A percentile compares a stretch with the other conserved stretches of the same genome.
phyloP scores from a whole-genome alignment of 1,139 yeast genomes.

The Nakaseomyces kungkrabaensis region DNA sequence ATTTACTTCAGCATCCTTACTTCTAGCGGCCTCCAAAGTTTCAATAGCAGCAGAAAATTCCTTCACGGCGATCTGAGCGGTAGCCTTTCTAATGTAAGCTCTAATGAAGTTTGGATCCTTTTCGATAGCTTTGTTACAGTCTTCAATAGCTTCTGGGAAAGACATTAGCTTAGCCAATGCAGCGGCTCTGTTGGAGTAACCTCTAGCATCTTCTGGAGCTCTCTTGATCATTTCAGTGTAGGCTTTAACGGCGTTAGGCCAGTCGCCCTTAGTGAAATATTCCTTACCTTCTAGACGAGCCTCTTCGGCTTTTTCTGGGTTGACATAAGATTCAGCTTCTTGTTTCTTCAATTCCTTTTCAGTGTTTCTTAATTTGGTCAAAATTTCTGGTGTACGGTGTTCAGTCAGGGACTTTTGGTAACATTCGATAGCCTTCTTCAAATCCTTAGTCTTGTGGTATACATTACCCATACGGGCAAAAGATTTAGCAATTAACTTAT shows the following conservation, averaged over 20 bases:
- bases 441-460: constrained; percentile 66
- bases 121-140: constrained; percentile 82
- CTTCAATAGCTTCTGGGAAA: constrained; percentile 92
- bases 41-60: constrained; percentile 78
- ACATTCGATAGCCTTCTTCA: constrained; percentile 60
- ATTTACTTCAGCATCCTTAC: constrained; percentile 54
- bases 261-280: constrained; percentile 78
- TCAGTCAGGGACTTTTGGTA: constrained; percentile 93
- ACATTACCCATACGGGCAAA: constrained; percentile 84
- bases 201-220: constrained; percentile 93
- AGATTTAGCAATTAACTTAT: constrained; percentile 83
- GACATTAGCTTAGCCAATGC: constrained; percentile 90
- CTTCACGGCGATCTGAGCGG: constrained; percentile 83
- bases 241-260: constrained; percentile 94
- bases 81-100: constrained; percentile 96
- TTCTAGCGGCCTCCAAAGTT: constrained; percentile 70
- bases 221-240: constrained; percentile 94
- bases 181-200: constrained; percentile 97
- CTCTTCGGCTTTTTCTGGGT: constrained; percentile 89
- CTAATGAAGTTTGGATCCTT: constrained; percentile 83
- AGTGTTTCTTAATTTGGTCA: constrained; percentile 75
- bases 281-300: constrained; percentile 92
- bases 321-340: constrained; percentile 70
- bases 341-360: constrained; percentile 75
- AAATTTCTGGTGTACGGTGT: constrained; percentile 91